Conservation (phyloP, 2,329 filamentous ascomycete genomes). For the Trichoderma sp. region DNA sequence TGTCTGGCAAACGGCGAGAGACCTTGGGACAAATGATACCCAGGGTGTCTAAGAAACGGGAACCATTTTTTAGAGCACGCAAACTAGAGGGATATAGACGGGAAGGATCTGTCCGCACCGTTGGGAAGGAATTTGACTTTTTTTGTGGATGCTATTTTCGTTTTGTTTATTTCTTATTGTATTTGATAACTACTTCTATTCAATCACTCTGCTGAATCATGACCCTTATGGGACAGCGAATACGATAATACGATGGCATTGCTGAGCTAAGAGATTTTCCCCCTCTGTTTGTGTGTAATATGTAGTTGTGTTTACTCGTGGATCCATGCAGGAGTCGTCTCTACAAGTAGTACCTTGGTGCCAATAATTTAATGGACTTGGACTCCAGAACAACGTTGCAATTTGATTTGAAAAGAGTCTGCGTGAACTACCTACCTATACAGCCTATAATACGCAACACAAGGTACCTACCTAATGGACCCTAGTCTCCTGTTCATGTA, state of each 20-base stretch:
- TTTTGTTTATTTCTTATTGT: not conserved
- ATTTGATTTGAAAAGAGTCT: not conserved
- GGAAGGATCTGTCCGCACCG: slow-evolving; percentile 16
- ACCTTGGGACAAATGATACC: slow-evolving; percentile 12
- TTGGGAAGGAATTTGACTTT: slow-evolving; percentile 4
- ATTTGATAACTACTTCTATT: not conserved
- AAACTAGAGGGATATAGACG: slow-evolving; percentile 20
- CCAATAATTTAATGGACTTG: not conserved
- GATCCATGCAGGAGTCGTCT: not conserved
- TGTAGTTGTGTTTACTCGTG: not conserved
- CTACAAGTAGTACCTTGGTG: not conserved
- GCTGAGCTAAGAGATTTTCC: not conserved
- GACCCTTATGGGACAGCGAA: not conserved
- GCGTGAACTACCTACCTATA: not conserved
- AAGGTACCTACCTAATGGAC: not conserved
- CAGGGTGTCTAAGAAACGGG: slow-evolving; percentile 16
- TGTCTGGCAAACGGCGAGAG: slow-evolving; percentile 10
- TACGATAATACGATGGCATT: not conserved
- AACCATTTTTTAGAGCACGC: slow-evolving; percentile 13
- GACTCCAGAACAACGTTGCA: not conserved
- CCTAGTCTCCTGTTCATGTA: not conserved
- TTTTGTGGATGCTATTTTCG: not conserved
- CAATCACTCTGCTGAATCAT: not conserved
- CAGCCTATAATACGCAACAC: not conserved
- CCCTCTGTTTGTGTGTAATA: not conserved